These are phyloP conservation scores for Tylopilus sp. DNA, from an alignment of 1,284 basidiomycete species.

Conservation along the genomic window DNA sequence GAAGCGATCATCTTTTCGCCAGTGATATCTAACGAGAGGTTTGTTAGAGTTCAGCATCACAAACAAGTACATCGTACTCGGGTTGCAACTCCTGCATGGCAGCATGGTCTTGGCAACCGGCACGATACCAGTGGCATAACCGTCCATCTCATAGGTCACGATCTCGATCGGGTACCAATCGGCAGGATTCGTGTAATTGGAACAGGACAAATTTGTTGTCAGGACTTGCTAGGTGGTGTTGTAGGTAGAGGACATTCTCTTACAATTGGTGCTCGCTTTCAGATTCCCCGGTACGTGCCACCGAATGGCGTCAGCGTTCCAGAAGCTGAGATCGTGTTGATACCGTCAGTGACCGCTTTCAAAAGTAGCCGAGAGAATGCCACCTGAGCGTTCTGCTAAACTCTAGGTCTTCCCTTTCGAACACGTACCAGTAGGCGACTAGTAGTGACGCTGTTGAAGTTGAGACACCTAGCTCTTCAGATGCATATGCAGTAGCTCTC, in stretches of 20 bases:
- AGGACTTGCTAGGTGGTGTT: slow-evolving; percentile 14
- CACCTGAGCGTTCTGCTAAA: not conserved
- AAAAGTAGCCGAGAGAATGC: slow-evolving; percentile 1
- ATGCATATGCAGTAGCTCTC: slow-evolving; percentile 3
- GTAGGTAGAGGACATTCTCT: slow-evolving; percentile 8
- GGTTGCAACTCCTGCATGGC: slow-evolving; percentile 12
- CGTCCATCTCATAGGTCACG: slow-evolving; percentile 6
- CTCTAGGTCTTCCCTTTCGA: not conserved
- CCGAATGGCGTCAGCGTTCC: slow-evolving; percentile 7
- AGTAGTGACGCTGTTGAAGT: slow-evolving; percentile 12
- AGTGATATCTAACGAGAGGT: not conserved
- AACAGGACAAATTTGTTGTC: slow-evolving; percentile 13
- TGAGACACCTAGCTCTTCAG: slow-evolving; percentile 1
- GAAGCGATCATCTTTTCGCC: slow-evolving; percentile 4
- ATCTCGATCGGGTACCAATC: slow-evolving; percentile 13
- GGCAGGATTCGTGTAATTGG: slow-evolving; percentile 12
- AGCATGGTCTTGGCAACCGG: slow-evolving; percentile 8
- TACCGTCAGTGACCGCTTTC: not conserved
- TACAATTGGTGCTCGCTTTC: not conserved
- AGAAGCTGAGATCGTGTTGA: not conserved
- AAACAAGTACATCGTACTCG: not conserved
- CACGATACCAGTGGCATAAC: slow-evolving; percentile 5
- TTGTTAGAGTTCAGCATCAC: not conserved
- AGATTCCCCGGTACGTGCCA: slow-evolving; percentile 6
- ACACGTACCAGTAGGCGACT: slow-evolving; percentile 10